A percentile compares a stretch with the other conserved stretches of the same genome.
phyloP scores from a whole-genome alignment of 495 filamentous ascomycete genomes.

The Xylaria sp. region DNA sequence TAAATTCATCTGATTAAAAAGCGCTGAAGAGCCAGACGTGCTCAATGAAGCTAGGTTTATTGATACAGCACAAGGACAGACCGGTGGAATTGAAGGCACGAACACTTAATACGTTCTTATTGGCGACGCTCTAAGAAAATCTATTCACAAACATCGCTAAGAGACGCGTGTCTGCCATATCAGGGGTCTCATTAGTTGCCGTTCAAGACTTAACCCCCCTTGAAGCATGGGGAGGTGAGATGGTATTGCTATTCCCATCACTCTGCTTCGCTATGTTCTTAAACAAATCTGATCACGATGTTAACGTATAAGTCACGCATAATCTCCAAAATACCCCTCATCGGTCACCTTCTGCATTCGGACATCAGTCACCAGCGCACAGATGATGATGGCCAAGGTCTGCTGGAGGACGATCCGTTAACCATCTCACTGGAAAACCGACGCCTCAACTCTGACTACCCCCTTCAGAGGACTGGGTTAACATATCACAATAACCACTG shows the following conservation, averaged over 20 bases:
- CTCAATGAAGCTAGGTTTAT: not conserved
- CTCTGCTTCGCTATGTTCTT: not conserved
- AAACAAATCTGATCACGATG: not conserved
- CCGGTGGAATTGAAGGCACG: not conserved
- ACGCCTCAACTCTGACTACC: not conserved
- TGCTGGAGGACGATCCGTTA: constrained; percentile 38
- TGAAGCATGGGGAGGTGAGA: not conserved
- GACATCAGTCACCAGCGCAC: not conserved
- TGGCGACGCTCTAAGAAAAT: not conserved
- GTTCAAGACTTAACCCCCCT: not conserved
- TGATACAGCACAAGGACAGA: not conserved
- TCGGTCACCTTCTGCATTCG: constrained; percentile 26
- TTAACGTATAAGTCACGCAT: not conserved
- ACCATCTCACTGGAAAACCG: constrained; percentile 32
- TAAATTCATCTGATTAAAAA: not conserved
- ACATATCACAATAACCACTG: not conserved
- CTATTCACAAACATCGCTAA: not conserved
- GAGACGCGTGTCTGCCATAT: not conserved
- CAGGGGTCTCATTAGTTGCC: not conserved
- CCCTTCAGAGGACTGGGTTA: not conserved
- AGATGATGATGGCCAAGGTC: constrained; percentile 33
- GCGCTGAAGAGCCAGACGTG: not conserved
- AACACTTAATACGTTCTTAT: not conserved
- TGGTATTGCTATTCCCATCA: not conserved
- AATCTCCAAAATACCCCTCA: constrained; percentile 27